phyloP scores from a whole-genome alignment of 768 basidiomycete species.

The Tricholoma sp. region DNA sequence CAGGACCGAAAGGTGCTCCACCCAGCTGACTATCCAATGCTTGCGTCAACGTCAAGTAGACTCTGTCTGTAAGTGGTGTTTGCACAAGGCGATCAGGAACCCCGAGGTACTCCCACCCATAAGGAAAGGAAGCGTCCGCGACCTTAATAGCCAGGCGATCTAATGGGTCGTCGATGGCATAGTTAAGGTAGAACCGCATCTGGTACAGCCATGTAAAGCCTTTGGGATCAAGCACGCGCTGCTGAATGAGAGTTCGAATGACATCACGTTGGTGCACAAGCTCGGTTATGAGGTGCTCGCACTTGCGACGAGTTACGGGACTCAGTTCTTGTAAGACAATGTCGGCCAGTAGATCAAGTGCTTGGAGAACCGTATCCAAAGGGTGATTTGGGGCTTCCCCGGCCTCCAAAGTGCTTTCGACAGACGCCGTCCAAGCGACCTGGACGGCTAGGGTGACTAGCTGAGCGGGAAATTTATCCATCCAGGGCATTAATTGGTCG shows the following conservation, averaged over 20 bases:
- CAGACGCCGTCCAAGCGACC: slow-evolving; percentile 86
- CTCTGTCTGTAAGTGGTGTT: slow-evolving; percentile 94
- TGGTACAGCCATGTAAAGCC: slow-evolving; percentile 94
- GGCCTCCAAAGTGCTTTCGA: slow-evolving; percentile 65
- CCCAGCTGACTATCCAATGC: slow-evolving; percentile 93
- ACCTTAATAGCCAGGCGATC: slow-evolving; percentile 76
- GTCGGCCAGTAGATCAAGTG: slow-evolving; percentile 93
- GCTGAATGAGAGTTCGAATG: slow-evolving; percentile 69
- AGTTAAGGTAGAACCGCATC: slow-evolving; percentile 96
- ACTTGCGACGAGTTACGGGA: slow-evolving; percentile 92
- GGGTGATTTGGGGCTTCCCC: slow-evolving; percentile 54
- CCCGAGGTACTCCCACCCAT: slow-evolving; percentile 98
- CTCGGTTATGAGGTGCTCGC: slow-evolving; percentile 98
- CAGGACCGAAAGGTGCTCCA: slow-evolving; percentile 96
- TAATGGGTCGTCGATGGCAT: slow-evolving; percentile 63
- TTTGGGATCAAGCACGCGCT: slow-evolving; percentile 56
- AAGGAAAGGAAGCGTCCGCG: slow-evolving; percentile 90
- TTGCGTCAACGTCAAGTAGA: slow-evolving; percentile 94
- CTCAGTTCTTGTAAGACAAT: slow-evolving; percentile 88
- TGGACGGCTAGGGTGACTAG: slow-evolving; percentile 94
- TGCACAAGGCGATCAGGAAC: slow-evolving; percentile 96
- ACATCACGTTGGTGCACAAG: slow-evolving; percentile 98
- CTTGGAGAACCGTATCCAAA: slow-evolving; percentile 71
- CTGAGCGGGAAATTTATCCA: slow-evolving; percentile 93
- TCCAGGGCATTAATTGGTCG: slow-evolving; percentile 79